A percentile compares a stretch with the other conserved stretches of the same genome.
Evolutionary conservation across 2,329 filamentous ascomycete genomes (phyloP).

Genomic region (Neopestalotiopsis sp.): DNA sequence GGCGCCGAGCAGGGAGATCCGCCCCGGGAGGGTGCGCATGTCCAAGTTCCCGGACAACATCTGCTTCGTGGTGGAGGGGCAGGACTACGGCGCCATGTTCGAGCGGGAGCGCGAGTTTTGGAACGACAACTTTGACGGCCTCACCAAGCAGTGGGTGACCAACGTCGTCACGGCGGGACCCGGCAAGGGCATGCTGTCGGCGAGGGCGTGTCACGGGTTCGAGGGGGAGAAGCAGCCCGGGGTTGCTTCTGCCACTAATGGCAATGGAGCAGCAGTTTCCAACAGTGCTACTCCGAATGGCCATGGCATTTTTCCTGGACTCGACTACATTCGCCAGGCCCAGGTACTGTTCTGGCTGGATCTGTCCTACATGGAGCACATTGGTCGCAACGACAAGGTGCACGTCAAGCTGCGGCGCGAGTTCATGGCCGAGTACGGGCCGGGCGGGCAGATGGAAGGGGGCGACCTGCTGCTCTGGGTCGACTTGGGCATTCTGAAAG

Average conservation of each 20-base stretch:
- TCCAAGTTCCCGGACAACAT: constrained; percentile 9
- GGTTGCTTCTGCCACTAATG: not conserved
- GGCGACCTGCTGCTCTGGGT: constrained; percentile 11
- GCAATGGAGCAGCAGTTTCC: not conserved
- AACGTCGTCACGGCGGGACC: not conserved
- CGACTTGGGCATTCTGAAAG: constrained; percentile 1
- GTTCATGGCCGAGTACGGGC: constrained; percentile 9
- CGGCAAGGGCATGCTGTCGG: not conserved
- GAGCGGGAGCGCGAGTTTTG: constrained; percentile 5
- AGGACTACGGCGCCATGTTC: constrained; percentile 8
- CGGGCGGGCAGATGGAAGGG: constrained; percentile 3
- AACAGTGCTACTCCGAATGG: not conserved
- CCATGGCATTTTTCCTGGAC: not conserved
- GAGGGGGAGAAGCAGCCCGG: not conserved
- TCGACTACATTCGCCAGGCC: constrained; percentile 1
- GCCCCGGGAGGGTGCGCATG: not conserved
- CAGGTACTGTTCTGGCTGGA: constrained; percentile 7
- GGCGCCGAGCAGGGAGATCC: not conserved
- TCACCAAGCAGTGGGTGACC: constrained; percentile 7
- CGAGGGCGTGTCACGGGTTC: constrained; percentile 1
- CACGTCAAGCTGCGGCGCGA: constrained; percentile 7
- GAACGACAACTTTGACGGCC: not conserved
- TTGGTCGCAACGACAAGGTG: constrained; percentile 5
- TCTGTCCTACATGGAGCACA: constrained; percentile 7
- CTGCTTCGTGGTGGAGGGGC: constrained; percentile 14